Conservation (phyloP, 441 rosid species). For the Corymbia citriodora region DNA sequence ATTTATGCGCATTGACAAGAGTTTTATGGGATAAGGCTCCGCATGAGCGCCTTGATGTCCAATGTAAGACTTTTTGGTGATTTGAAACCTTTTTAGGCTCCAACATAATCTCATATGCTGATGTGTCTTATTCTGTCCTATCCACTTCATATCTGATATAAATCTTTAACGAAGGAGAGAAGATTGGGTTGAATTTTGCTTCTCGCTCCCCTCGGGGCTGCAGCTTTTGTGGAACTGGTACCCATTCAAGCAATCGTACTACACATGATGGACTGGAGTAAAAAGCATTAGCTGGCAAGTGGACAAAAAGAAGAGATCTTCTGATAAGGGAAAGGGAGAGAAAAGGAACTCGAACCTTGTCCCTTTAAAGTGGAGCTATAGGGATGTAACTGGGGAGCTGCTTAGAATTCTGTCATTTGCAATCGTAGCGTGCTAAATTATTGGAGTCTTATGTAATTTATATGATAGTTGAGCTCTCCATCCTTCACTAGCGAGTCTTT, state of each 20-base stretch:
- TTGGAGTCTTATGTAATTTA: not conserved
- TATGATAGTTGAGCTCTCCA: not conserved
- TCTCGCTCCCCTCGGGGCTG: not conserved
- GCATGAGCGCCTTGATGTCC: constrained; percentile 92
- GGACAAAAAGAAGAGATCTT: constrained; percentile 29
- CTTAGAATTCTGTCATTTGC: not conserved
- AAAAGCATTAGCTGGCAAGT: constrained; percentile 23
- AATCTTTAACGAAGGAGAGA: not conserved
- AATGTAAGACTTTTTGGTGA: constrained; percentile 34
- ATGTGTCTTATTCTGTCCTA: not conserved
- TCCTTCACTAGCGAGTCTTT: not conserved
- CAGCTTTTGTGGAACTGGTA: constrained; percentile 84
- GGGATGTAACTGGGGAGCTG: not conserved
- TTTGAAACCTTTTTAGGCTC: not conserved
- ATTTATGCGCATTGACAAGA: constrained; percentile 82
- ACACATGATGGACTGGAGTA: constrained; percentile 56
- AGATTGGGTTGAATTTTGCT: not conserved
- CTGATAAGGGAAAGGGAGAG: constrained; percentile 39
- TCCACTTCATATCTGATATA: not conserved
- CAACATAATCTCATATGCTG: not conserved
- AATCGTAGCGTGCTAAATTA: not conserved
- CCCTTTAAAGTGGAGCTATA: constrained; percentile 20
- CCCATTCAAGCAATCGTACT: constrained; percentile 84
- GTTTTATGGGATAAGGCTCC: constrained; percentile 95
- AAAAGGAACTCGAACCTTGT: constrained; percentile 53